These are phyloP conservation scores for Corylus heterophylla DNA, from an alignment of 306 rosid species.

Conservation along the genomic window DNA sequence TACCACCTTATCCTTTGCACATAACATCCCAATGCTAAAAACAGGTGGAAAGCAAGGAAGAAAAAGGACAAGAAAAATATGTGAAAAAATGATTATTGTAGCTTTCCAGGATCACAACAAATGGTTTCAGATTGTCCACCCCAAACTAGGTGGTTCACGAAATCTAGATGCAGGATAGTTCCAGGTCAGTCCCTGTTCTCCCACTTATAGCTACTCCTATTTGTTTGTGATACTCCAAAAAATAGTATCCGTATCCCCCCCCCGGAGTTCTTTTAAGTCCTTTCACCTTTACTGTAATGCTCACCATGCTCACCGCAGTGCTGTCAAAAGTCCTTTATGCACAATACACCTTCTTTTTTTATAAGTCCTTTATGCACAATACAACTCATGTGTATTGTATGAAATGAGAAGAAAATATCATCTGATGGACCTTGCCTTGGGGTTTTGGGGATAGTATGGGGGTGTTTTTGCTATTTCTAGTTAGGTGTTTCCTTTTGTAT, in stretches of 20 bases:
- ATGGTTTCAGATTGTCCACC: not conserved
- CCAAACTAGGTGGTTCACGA: no score
- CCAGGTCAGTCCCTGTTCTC: not conserved
- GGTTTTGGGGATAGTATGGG: no score
- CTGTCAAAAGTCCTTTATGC: not conserved
- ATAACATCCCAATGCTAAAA: not conserved
- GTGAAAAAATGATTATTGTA: not conserved
- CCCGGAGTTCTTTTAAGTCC: not conserved
- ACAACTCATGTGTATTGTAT: not conserved
- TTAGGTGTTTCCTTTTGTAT: no score
- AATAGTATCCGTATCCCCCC: not conserved
- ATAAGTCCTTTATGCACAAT: not conserved
- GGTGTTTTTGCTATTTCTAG: no score
- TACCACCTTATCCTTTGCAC: not conserved
- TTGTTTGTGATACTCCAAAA: slow-evolving; percentile 1
- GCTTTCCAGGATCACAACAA: not conserved
- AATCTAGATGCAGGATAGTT: not conserved
- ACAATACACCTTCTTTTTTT: no score
- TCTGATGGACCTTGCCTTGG: no score
- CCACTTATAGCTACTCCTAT: not conserved
- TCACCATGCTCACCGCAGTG: not conserved
- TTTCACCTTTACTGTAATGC: not conserved
- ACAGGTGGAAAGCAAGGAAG: not conserved
- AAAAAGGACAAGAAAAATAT: not conserved
- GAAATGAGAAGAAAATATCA: not conserved